Evolutionary conservation across 805 yeast genomes (phyloP), one percentile per base, ranked within the genome.

Genomic region (Isabelozyma heimii): DNA sequence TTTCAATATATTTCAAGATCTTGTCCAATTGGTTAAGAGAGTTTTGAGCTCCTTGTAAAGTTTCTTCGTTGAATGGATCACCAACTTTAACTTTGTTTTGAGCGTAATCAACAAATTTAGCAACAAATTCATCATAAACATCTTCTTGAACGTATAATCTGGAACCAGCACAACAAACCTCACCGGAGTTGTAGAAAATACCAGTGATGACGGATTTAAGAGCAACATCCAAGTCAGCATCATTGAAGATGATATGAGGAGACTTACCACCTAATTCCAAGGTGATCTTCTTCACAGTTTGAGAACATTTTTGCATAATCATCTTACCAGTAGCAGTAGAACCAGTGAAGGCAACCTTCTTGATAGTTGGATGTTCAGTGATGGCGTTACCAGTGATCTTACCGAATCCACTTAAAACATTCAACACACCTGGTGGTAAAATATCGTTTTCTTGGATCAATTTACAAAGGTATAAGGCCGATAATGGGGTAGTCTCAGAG

Each of bases 221-320:
- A 45, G 97, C 88, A 62, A 78, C 76, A 48, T 85, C 83, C 51
- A 91, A 66, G 67, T 91, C 83, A 48, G 92, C 91, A 65, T 91
- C 97, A 62, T 85, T 84, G 65, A 87, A 90, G 44, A 91, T 85
- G 58, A 91, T 83, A 70, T 87, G 84, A 62, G 98, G 97, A 33
- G 97, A 91, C 76, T 91, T 91, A 66, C 98, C 98, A 65, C 98
- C 98, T 61, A 91, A 83, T 76, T 91, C 98, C 66, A 91, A 80
- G 41, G 97, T 91, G 54, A 91, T 89, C 70, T 88, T 90, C 80
- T 91, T 91, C 70, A 91, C 77, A 44, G 89, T 80, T 54, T 81
- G 78, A 55, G 96, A 89, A 52, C 96, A 91, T 52, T 80, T 77
- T 70, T 80, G 81, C 86, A 89, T 85, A 65, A 91, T 88, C 60